Percentiles rank a stretch among this genome's conserved stretches.
Evolutionary conservation across 2,329 filamentous ascomycete genomes (phyloP).

Genomic region (Triangularia setosa): DNA sequence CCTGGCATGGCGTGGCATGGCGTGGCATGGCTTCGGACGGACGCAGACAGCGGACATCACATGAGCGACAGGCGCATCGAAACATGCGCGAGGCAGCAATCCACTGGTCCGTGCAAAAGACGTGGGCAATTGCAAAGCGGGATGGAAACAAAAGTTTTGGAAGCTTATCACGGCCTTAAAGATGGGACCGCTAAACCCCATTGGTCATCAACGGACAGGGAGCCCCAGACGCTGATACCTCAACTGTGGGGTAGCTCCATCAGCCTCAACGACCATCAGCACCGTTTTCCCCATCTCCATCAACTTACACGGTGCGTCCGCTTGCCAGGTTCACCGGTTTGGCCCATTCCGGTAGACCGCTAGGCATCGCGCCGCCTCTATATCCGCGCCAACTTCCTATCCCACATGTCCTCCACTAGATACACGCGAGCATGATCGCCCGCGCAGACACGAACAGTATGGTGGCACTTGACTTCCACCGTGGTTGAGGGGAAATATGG

Average conservation of each 20-base stretch:
- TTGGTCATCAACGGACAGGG: background rate
- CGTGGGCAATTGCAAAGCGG: constrained; percentile 1
- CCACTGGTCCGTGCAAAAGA: constrained; percentile 10
- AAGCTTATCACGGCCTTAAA: constrained; percentile 9
- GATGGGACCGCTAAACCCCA: background rate
- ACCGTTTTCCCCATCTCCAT: background rate
- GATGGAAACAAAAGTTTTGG: constrained; percentile 9
- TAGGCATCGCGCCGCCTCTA: background rate
- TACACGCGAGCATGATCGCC: background rate
- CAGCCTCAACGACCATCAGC: background rate
- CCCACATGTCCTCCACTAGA: background rate
- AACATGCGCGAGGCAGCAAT: background rate
- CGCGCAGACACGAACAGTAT: background rate
- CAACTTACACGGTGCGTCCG: background rate
- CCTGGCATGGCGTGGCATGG: constrained; percentile 4
- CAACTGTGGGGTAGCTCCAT: background rate
- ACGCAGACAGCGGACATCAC: constrained; percentile 16
- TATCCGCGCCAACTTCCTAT: background rate
- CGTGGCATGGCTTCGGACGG: constrained; percentile 4
- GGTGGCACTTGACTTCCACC: background rate
- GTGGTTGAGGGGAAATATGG: background rate
- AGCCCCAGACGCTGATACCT: background rate
- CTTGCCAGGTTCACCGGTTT: constrained; percentile 5
- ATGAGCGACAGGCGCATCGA: constrained; percentile 9
- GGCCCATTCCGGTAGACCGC: constrained; percentile 11